Conservation (phyloP, 495 filamentous ascomycete species). For the Tuber calosporum region DNA sequence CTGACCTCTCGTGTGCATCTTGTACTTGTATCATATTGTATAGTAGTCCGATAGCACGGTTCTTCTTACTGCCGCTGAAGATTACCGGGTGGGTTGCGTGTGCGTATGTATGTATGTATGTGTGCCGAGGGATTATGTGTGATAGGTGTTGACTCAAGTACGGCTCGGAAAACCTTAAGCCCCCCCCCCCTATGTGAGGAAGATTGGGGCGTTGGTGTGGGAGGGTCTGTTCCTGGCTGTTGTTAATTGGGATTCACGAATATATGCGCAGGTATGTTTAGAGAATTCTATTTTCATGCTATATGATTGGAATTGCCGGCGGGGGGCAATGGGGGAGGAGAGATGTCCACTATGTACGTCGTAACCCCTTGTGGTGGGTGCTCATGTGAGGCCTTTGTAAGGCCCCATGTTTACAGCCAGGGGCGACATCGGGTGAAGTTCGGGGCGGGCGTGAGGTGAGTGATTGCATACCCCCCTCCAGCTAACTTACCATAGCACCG, state of each 20-base stretch:
- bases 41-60: no score
- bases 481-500: not conserved
- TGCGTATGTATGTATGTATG: no score
- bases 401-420: not conserved
- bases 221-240: no score
- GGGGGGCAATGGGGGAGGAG: not conserved
- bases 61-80: no score
- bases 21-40: no score
- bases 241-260: not conserved
- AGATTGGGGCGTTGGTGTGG: no score
- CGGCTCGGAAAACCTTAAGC: no score
- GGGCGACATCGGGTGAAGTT: not conserved
- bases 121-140: no score
- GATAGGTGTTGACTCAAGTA: no score
- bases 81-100: no score
- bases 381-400: not conserved
- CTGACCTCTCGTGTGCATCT: no score
- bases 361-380: not conserved
- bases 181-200: no score
- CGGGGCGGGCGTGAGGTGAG: not conserved
- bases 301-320: not conserved
- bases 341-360: not conserved
- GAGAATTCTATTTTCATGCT: not conserved
- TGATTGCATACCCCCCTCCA: not conserved
- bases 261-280: not conserved